Conservation (phyloP, 1,284 basidiomycete species). For the Golubevia sp. region DNA sequence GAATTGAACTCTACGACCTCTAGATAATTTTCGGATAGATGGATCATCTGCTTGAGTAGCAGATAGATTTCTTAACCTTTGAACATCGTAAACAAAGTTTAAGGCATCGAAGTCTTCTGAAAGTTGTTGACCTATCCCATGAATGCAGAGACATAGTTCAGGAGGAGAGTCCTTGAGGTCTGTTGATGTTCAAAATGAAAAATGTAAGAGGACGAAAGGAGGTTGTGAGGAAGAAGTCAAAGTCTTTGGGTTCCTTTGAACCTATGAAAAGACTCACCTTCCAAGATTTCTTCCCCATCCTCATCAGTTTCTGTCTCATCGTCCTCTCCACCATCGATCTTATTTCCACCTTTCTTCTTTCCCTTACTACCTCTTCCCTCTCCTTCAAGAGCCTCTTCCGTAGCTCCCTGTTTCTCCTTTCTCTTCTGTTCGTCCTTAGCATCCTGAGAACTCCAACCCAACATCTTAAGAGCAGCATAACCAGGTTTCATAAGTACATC, state of each 20-base stretch:
- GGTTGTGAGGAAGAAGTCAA: too few relatives aligned
- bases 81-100: conserved; percentile 20
- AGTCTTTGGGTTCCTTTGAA: too few relatives aligned
- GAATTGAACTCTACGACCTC: conserved; percentile 16
- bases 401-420: conserved; percentile 34
- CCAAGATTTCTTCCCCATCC: not conserved
- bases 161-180: conserved; percentile 14
- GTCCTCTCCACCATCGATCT: conserved; percentile 7
- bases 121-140: conserved; percentile 11
- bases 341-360: conserved; percentile 6
- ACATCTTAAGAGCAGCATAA: conserved; percentile 17
- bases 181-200: too few relatives aligned
- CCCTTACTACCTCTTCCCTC: too few relatives aligned
- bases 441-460: conserved; percentile 31
- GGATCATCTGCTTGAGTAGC: conserved; percentile 3
- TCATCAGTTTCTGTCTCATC: conserved; percentile 5
- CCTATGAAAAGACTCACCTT: too few relatives aligned
- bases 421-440: conserved; percentile 34
- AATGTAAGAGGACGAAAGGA: too few relatives aligned
- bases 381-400: conserved; percentile 23
- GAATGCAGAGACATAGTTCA: conserved; percentile 36
- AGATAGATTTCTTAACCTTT: conserved; percentile 9
- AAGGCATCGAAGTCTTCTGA: conserved; percentile 15
- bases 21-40: conserved; percentile 6
- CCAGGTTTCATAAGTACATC: conserved; percentile 27